Base-by-base conservation (phyloP, 345 rosid species). In the Litchi chinensis region DNA sequence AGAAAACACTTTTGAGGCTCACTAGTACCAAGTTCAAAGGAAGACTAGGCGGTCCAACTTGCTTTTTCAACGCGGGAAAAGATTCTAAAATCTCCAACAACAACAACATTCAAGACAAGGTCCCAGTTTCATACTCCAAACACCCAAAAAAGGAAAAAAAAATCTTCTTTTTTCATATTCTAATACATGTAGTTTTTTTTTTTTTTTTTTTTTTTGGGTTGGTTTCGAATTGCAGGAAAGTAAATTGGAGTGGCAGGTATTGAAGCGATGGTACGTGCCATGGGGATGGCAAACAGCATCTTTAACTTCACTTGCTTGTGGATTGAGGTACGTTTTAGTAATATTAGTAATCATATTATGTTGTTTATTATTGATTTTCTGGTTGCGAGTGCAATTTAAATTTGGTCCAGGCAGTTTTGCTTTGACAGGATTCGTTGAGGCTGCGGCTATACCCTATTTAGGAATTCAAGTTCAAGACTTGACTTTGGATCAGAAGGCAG, bases 271-370 rank as follows among this genome's bases (percentile, higher is more conserved):
- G 99, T 91, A 95, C 57, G 97, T 90, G 59, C 99, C 99, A 16
- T 95, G 99, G 98, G 83, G 84, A 71, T 93, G 99, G 99, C 91
- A 85, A 64, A 92, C 98, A 50, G 90, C 86, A 84, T 91, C 95
- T 8, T 86, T 95, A 77, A 93, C 98, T 28, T 92, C 92, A 24
- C 87, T 95, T 67, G 96, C 98, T 69, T 95, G 98, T 79, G 98
- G 89, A 82, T 81, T 95, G 81, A 92, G 98, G 98, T 94, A 79
- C 70, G 32, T 76, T 57, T 75, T 1, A 26, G 22, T 22, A 22
- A 5, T 7, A 46, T 56, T 19, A 57, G 24, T 8, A n/a, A 21
- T 32, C 12, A 57, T 63, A 21, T 18, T n/a, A 37, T 24, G 22
- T 16, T 41, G 28, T 32, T 28, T 26, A 16, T 32, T 3, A 19